Evolutionary conservation across 202 grass and related monocot genomes (phyloP), one percentile per base, ranked within the genome.

Genomic region (Carex arenaria): DNA sequence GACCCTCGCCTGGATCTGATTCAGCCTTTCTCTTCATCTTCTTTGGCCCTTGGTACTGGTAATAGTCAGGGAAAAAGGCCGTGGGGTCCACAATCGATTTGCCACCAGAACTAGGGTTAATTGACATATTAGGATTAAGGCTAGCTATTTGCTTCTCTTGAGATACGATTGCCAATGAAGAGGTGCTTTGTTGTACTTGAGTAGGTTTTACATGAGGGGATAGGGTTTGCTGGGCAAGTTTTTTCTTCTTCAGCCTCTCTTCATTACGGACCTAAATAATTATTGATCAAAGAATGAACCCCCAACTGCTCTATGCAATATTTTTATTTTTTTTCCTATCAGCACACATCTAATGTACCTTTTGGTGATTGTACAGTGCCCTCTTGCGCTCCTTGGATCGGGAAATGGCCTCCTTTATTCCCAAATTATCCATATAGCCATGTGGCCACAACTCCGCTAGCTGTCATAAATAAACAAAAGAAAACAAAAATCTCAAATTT

Each of bases 371-470:
- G 82, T 91, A 89, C 8, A 94, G 83, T 63, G 18, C 55, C 34
- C 87, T 85, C 82, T 87, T 94, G 15, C 96, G 87, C 45, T 96
- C 91, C 82, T 99, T 99, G 10, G 97, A 90, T 92, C 93, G 90
- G 80, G 26, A 85, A 87, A 99, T 94, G 42, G 97, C 93, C 82
- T 99, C 97, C 86, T 96, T 99, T 83, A 99, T 94, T 87, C 97
- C 97, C 73, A 96, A 70, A 89, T 96, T 94, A 90, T 99, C 93
- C 93, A 99, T 99, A 68, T 60, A 94, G 66, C 97, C 97, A 91
- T 85, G 88, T 14, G 97, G 97, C 97, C 97, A 99, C 53, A 99
- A 85, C 76, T 99, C 97, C 30, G 89, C 93, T 72, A 99, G 89
- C 97, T 99, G 87, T 82, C 61, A 18, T 9, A 88, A 55, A 49